Evolutionary conservation across 2,329 filamentous ascomycete genomes (phyloP).

Genomic region (Fusarium guadeloupense): DNA sequence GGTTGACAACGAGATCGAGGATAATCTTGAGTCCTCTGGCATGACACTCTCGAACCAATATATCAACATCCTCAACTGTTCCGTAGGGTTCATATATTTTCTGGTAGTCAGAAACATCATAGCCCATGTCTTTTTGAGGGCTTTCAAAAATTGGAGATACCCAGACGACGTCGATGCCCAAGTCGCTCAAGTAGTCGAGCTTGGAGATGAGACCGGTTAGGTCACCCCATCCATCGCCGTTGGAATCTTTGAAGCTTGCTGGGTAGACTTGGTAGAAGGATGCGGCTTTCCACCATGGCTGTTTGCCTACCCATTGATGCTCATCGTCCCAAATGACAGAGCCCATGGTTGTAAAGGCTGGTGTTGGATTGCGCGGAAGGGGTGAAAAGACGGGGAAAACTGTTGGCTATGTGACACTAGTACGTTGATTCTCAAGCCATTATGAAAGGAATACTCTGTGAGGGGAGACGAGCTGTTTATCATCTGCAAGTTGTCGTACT

Average conservation of each 20-base stretch:
- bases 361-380: neutral
- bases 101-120: constrained; percentile 76
- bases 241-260: constrained; percentile 66
- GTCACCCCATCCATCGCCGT: constrained; percentile 71
- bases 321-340: constrained; percentile 46
- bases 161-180: constrained; percentile 72
- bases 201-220: constrained; percentile 71
- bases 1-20: constrained; percentile 78
- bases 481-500: neutral
- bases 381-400: neutral
- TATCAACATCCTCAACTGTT: constrained; percentile 71
- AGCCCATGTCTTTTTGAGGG: constrained; percentile 75
- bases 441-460: neutral
- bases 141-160: constrained; percentile 61
- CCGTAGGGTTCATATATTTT: constrained; percentile 73
- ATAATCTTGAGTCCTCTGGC: constrained; percentile 71
- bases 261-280: constrained; percentile 65
- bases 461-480: constrained; percentile 19
- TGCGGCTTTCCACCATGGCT: constrained; percentile 58
- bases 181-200: constrained; percentile 69
- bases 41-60: constrained; percentile 68
- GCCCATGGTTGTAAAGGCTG: constrained; percentile 42
- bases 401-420: neutral
- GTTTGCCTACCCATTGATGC: constrained; percentile 46
- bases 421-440: neutral